These are phyloP conservation scores for Colletotrichum lini DNA, from an alignment of 2,329 filamentous ascomycete genomes.

Conservation along the genomic window DNA sequence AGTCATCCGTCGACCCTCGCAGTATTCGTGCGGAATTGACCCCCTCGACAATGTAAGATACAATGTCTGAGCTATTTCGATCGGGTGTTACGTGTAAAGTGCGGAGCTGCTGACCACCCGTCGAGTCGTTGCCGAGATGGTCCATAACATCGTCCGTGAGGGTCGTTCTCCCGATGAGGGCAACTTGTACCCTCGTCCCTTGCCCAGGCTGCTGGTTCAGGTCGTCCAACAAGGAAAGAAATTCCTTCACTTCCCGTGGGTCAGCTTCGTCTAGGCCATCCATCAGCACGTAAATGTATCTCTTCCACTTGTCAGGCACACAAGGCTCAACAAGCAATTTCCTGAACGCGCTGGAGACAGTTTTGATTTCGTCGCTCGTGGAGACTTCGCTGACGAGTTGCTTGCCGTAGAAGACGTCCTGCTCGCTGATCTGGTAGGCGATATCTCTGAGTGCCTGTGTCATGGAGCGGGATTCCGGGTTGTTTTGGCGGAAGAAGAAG, in stretches of 20 bases:
- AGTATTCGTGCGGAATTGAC: slow-evolving; percentile 57
- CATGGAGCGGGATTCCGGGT: slow-evolving; percentile 61
- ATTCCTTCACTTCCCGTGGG: slow-evolving; percentile 53
- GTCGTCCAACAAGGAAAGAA: slow-evolving; percentile 54
- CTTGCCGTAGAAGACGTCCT: slow-evolving; percentile 61
- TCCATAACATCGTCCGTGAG: slow-evolving; percentile 59
- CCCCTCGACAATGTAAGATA: slow-evolving; percentile 57
- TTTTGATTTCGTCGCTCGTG: slow-evolving; percentile 58
- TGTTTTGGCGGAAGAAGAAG: slow-evolving; percentile 65
- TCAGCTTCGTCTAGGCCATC: slow-evolving; percentile 64
- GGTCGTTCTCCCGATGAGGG: slow-evolving; percentile 59
- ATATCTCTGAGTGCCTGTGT: slow-evolving; percentile 61
- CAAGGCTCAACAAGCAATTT: slow-evolving; percentile 58
- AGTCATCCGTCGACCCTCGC: slow-evolving; percentile 49
- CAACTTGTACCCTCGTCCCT: slow-evolving; percentile 52
- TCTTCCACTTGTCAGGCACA: slow-evolving; percentile 50
- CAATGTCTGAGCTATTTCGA: slow-evolving; percentile 60
- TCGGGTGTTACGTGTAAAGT: slow-evolving; percentile 59
- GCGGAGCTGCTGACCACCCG: slow-evolving; percentile 51
- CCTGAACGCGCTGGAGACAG: slow-evolving; percentile 60
- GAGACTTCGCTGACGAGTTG: slow-evolving; percentile 53
- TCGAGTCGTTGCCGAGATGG: slow-evolving; percentile 45
- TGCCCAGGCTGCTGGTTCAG: slow-evolving; percentile 43
- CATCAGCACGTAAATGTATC: slow-evolving; percentile 59
- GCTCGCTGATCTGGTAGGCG: slow-evolving; percentile 62